Evolutionary conservation across 2,329 filamentous ascomycete species (phyloP), one percentile per base, ranked within the genome.

Genomic region (Colletotrichum sp.): DNA sequence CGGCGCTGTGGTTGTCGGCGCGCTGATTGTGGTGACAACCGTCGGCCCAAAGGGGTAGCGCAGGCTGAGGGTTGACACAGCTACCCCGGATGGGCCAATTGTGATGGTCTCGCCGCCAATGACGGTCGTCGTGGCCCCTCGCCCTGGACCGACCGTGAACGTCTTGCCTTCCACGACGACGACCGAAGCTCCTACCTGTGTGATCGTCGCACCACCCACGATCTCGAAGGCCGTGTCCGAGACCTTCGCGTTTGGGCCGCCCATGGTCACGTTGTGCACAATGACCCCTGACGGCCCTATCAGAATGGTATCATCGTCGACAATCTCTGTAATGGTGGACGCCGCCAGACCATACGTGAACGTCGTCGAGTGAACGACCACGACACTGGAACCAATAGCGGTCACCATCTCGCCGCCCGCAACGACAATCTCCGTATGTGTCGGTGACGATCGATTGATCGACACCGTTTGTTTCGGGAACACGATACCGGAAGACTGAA

Each of bases 201-300:
- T 88, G 66, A 90, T 82, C 5, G 88, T 89, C 18, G 85, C 88
- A 13, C 89, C 89, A 66, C 88, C 89, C 11, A 88, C 84, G 69
- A 90, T 84, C 57, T 86, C 86, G 77, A 84, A 86, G 4, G 82
- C 80, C 2, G 85, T 87, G 15, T 82, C 82, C 2, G 78, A 80
- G 2, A 79, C 65, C 4, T 77, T 76, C 16, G 84, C 87, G 1
- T 77, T 72, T 4, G 79, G 75, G 0, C 87, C 88, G 21, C 88
- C 88, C 0, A 90, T 70, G 1, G 84, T 86, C 34, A 80, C 82
- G 34, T 83, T 83, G 75, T 81, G 83, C 3, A 86, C 78, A 3
- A 83, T 76, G 8, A 89, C 78, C 24, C 86, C 87, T 0, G 78
- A 79, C 5, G 88, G 85, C 0, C 86, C 88, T 66, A 92, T 82